Conservation (phyloP, 306 rosid genomes). For the Adenanthera pavonina region DNA sequence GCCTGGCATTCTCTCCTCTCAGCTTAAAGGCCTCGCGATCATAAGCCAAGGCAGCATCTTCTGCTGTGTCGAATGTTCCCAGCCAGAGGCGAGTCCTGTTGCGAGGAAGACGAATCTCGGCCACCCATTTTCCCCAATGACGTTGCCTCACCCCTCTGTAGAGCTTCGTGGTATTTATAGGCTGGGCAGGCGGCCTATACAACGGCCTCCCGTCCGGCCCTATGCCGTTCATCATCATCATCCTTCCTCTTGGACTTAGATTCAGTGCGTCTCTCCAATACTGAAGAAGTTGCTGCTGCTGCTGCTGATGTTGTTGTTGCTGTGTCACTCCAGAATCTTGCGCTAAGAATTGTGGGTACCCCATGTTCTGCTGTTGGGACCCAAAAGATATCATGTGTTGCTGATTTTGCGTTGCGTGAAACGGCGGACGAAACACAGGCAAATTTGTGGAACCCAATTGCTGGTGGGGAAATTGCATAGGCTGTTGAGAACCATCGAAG, state of each 20-base stretch:
- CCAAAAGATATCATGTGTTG: conserved; percentile 64
- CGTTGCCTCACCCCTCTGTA: conserved; percentile 97
- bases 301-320: conserved; percentile 37
- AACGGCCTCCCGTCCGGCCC: conserved; percentile 57
- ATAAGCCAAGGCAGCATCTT: conserved; percentile 97
- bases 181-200: conserved; percentile 62
- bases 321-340: conserved; percentile 39
- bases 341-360: conserved; percentile 44
- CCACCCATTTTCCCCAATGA: conserved; percentile 99
- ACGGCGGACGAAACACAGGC: conserved; percentile 45
- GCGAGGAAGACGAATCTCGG: conserved; percentile 93
- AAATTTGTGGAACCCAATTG: conserved; percentile 47
- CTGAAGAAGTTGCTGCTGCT: conserved; percentile 69
- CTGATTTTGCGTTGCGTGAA: conserved; percentile 44
- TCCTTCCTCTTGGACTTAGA: conserved; percentile 71
- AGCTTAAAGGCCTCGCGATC: conserved; percentile 93
- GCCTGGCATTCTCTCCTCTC: conserved; percentile 95
- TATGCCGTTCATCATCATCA: conserved; percentile 69
- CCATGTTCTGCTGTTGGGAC: conserved; percentile 47
- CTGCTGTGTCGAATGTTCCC: conserved; percentile 96
- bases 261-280: conserved; percentile 81
- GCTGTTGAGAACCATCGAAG: conserved; percentile 54
- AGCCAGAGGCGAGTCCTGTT: conserved; percentile 94
- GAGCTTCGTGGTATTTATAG: conserved; percentile 73
- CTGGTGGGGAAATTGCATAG: conserved; percentile 53